Evolutionary conservation across 2,329 filamentous ascomycete species (phyloP).

Genomic region (Neodidymelliopsis sp.): DNA sequence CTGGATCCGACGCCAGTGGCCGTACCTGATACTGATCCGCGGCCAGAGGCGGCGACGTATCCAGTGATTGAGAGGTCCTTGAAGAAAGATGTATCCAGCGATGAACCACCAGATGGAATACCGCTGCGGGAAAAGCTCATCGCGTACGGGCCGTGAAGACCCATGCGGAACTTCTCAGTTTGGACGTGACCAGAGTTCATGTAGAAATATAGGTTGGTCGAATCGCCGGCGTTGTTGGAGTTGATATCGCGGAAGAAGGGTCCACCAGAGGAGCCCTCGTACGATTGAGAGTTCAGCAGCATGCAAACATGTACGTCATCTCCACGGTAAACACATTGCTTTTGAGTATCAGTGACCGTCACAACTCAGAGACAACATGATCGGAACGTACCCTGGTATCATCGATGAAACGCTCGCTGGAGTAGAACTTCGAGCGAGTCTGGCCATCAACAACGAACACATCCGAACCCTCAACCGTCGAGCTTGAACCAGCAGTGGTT

Average conservation of each 20-base stretch:
- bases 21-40: conserved; percentile 68
- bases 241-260: conserved; percentile 71
- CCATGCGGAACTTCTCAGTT: conserved; percentile 68
- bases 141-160: conserved; percentile 71
- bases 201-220: conserved; percentile 70
- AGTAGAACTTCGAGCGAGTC: conserved; percentile 75
- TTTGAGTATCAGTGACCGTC: conserved; percentile 39
- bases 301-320: conserved; percentile 66
- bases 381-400: conserved; percentile 48
- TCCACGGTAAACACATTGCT: conserved; percentile 66
- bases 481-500: conserved; percentile 59
- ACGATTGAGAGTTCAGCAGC: conserved; percentile 61
- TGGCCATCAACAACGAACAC: conserved; percentile 66
- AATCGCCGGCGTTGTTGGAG: conserved; percentile 67
- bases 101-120: conserved; percentile 54
- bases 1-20: conserved; percentile 63
- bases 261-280: conserved; percentile 70
- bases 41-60: conserved; percentile 63
- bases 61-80: conserved; percentile 64
- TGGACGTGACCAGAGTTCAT: conserved; percentile 69
- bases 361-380: too few relatives aligned
- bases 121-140: conserved; percentile 67
- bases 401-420: conserved; percentile 73
- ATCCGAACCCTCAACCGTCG: conserved; percentile 62
- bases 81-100: conserved; percentile 66